A percentile compares a stretch with the other conserved stretches of the same genome.
Conservation (phyloP, 768 basidiomycete genomes). For the Mycena rosella region DNA sequence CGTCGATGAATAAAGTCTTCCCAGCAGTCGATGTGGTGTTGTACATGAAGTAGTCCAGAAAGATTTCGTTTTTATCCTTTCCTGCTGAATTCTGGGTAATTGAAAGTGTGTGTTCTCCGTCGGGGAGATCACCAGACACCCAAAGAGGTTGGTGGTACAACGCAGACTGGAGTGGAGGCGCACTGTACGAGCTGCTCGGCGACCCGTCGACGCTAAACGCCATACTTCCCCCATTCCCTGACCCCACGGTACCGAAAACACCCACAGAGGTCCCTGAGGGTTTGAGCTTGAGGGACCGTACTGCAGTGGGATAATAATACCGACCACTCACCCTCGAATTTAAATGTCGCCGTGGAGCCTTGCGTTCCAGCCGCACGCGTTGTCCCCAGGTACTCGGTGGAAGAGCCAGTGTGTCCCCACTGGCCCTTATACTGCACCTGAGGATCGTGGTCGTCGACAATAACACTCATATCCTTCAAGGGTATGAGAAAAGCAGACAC, state of each 20-base stretch:
- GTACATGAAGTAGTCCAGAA: constrained; percentile 18
- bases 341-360: not conserved
- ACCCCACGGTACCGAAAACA: not conserved
- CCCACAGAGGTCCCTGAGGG: constrained; percentile 6
- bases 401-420: no score
- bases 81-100: not conserved
- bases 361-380: no score
- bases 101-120: not conserved
- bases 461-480: constrained; percentile 12
- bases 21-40: constrained; percentile 1
- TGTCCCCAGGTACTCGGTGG: no score
- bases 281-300: not conserved
- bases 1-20: constrained; percentile 11
- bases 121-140: not conserved
- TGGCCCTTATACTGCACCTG: constrained; percentile 5
- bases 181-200: not conserved
- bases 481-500: not conserved
- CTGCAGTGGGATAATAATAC: not conserved
- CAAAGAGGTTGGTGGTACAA: constrained; percentile 7
- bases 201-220: not conserved
- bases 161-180: not conserved
- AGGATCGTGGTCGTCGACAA: constrained; percentile 16
- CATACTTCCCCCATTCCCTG: not conserved
- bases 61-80: not conserved
- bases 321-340: constrained; percentile 10